phyloP scores from a whole-genome alignment of 2,329 filamentous ascomycete genomes.

The Parastagonospora nodorum region DNA sequence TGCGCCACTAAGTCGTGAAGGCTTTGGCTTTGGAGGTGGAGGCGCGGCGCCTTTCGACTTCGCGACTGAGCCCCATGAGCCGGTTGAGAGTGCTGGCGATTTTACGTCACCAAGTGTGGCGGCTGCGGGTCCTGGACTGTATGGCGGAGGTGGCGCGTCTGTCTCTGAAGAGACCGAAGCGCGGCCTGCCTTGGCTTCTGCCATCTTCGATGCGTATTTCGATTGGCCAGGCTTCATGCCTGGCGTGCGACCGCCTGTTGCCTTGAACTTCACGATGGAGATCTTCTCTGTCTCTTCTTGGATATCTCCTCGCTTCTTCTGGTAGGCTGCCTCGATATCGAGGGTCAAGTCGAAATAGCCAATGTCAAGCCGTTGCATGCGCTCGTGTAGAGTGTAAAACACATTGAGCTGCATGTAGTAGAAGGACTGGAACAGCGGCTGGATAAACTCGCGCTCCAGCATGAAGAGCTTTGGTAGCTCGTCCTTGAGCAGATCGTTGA shows the following conservation, averaged over 20 bases:
- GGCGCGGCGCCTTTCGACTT: conserved; percentile 56
- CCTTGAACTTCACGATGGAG: conserved; percentile 88
- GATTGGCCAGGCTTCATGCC: conserved; percentile 33
- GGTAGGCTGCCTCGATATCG: conserved; percentile 90
- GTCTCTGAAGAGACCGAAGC: conserved; percentile 38
- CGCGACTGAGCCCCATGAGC: conserved; percentile 50
- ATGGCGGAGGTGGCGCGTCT: conserved; percentile 48
- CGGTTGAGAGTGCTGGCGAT: conserved; percentile 38
- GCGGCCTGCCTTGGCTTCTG: conserved; percentile 42
- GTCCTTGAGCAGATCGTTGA: conserved; percentile 95
- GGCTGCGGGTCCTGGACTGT: conserved; percentile 39
- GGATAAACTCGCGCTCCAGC: conserved; percentile 92
- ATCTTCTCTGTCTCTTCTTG: conserved; percentile 84
- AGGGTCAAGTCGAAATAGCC: conserved; percentile 93
- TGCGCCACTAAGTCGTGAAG: conserved; percentile 69
- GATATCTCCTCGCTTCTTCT: conserved; percentile 85
- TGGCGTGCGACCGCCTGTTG: conserved; percentile 67
- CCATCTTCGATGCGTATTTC: conserved; percentile 48
- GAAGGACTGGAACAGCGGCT: conserved; percentile 96
- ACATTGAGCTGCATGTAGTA: conserved; percentile 99
- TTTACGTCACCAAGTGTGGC: conserved; percentile 23
- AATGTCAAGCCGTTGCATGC: conserved; percentile 97
- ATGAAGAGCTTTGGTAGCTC: conserved; percentile 90
- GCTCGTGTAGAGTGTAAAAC: conserved; percentile 97
- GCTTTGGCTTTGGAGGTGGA: conserved; percentile 64